phyloP scores from a whole-genome alignment of 2,329 filamentous ascomycete genomes.

The Penicillium nordicum region DNA sequence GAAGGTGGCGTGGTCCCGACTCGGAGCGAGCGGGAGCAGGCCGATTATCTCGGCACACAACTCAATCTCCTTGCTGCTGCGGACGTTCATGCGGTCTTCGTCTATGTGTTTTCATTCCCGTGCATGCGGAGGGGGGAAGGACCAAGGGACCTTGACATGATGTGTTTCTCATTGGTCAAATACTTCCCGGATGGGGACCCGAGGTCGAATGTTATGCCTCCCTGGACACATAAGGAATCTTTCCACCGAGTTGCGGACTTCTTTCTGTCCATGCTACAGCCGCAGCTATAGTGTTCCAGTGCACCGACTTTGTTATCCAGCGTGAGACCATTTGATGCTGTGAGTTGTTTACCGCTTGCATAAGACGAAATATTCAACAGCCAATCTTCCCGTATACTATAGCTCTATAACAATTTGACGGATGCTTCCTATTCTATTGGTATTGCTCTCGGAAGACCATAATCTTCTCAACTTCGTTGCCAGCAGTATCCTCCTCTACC shows the following conservation, averaged over 20 bases:
- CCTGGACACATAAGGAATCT: background rate
- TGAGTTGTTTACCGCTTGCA: no score
- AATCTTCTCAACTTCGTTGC: conserved; percentile 35
- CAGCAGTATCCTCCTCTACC: conserved; percentile 43
- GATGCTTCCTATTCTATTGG: background rate
- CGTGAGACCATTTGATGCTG: background rate
- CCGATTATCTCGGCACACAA: background rate
- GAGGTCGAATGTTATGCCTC: background rate
- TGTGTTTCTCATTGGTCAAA: background rate
- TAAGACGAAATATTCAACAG: no score
- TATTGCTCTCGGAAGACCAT: conserved; percentile 47
- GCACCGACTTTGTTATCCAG: no score
- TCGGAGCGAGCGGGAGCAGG: background rate
- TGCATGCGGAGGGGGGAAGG: background rate
- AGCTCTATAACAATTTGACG: no score
- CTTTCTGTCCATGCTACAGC: background rate
- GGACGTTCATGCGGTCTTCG: background rate
- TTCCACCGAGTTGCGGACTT: background rate
- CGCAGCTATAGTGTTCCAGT: background rate
- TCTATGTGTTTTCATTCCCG: background rate
- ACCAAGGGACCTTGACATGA: background rate
- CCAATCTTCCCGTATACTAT: no score
- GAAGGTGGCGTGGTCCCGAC: background rate
- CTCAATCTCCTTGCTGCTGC: background rate
- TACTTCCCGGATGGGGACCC: background rate